Conservation (phyloP, 1,284 basidiomycete genomes). For the Melanopsichium pennsylvanicum region DNA sequence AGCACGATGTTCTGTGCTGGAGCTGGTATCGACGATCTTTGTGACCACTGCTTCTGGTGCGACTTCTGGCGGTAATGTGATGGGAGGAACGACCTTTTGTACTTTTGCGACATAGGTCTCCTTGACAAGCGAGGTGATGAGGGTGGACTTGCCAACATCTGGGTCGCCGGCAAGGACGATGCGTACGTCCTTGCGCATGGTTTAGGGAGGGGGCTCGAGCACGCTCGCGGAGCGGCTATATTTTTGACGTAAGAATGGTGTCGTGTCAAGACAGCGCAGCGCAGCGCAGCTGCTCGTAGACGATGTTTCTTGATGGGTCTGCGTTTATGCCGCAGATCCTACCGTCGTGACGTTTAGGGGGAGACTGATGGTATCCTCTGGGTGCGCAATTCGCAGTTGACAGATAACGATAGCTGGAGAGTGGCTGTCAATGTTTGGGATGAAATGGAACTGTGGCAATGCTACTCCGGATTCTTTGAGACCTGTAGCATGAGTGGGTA, state of each 20-base stretch:
- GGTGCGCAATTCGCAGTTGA: too few species aligned
- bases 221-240: slow-evolving; percentile 18
- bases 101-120: slow-evolving; percentile 90
- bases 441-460: too few species aligned
- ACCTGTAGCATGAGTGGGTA: too few species aligned
- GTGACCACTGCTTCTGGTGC: slow-evolving; percentile 62
- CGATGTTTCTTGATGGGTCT: not conserved
- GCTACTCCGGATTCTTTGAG: too few species aligned
- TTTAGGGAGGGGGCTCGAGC: slow-evolving; percentile 6
- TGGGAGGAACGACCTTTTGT: slow-evolving; percentile 66
- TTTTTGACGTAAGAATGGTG: not conserved
- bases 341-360: too few species aligned
- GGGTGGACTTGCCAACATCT: slow-evolving; percentile 68
- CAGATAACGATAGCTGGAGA: too few species aligned
- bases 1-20: slow-evolving; percentile 75
- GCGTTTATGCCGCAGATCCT: too few species aligned
- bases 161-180: slow-evolving; percentile 94
- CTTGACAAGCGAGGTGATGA: slow-evolving; percentile 72
- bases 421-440: too few species aligned
- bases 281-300: not conserved
- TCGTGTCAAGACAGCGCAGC: too few species aligned
- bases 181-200: slow-evolving; percentile 85
- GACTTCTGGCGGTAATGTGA: slow-evolving; percentile 62
- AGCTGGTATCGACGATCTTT: slow-evolving; percentile 62
- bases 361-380: too few species aligned